These are phyloP conservation scores for Cordyceps tenuipes DNA, from an alignment of 2,329 filamentous ascomycete species.

Conservation along the genomic window DNA sequence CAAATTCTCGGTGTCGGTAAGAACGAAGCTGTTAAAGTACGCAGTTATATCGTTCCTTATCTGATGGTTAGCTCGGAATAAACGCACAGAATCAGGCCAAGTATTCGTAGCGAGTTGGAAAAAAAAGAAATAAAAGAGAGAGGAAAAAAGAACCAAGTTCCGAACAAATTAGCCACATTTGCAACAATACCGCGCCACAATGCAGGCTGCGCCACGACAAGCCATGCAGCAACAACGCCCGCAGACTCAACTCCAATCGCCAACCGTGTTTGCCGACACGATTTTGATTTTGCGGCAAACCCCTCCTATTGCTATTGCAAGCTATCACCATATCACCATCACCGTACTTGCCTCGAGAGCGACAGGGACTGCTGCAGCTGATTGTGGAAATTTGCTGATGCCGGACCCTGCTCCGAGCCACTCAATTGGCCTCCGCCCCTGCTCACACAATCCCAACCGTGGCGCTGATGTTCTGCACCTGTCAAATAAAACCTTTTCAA, in stretches of 20 bases:
- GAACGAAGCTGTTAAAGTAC: background rate
- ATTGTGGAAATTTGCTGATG: background rate
- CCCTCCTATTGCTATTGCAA: background rate
- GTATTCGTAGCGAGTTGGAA: background rate
- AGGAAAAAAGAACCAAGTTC: background rate
- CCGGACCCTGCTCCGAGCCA: background rate
- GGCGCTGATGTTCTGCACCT: background rate
- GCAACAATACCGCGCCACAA: background rate
- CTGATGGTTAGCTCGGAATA: background rate
- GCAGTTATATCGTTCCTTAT: background rate
- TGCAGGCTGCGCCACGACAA: too few species aligned
- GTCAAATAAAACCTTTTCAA: background rate
- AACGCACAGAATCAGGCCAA: background rate
- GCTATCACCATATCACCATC: background rate
- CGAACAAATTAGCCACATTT: background rate
- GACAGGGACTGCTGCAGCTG: background rate
- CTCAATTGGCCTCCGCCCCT: background rate
- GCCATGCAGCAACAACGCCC: background rate
- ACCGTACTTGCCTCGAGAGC: too few species aligned
- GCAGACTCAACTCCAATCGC: background rate
- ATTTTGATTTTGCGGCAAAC: background rate
- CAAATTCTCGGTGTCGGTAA: background rate
- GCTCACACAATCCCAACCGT: background rate
- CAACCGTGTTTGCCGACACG: background rate
- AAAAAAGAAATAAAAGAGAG: background rate